A percentile compares a stretch with the other conserved stretches of the same genome.
These are phyloP conservation scores for Colletotrichum lupini DNA, from an alignment of 2,329 filamentous ascomycete species.

Conservation along the genomic window DNA sequence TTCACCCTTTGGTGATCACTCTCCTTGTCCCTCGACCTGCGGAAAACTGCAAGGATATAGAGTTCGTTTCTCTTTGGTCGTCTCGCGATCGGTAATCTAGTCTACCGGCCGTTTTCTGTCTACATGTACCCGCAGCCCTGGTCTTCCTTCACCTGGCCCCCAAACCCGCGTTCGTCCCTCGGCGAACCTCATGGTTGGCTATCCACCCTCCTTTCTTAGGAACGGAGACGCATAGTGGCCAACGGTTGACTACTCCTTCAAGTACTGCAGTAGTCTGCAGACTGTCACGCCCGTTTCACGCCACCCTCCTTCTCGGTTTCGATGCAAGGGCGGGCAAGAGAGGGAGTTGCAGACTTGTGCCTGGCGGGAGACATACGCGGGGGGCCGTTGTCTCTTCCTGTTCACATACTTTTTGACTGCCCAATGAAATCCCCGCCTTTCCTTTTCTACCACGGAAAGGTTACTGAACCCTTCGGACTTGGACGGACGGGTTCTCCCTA, in stretches of 20 bases:
- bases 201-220: neutral
- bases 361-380: neutral
- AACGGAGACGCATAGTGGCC: neutral
- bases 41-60: neutral
- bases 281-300: conserved; percentile 15
- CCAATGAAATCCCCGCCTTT: neutral
- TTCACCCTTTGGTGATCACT: neutral
- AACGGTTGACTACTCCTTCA: neutral
- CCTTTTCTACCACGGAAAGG: neutral
- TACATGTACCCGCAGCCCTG: neutral
- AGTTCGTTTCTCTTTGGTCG: neutral
- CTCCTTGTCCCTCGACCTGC: neutral
- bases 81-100: neutral
- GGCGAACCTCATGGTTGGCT: neutral
- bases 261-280: conserved; percentile 13
- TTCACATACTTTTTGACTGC: neutral
- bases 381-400: neutral
- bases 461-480: neutral
- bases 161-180: neutral
- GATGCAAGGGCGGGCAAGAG: neutral
- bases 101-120: neutral
- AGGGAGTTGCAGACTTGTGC: conserved; percentile 1
- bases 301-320: neutral
- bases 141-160: neutral
- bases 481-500: neutral